These are phyloP conservation scores for Pycnococcus provasolii DNA, from an alignment of 139 green algal genomes.

Conservation along the genomic window DNA sequence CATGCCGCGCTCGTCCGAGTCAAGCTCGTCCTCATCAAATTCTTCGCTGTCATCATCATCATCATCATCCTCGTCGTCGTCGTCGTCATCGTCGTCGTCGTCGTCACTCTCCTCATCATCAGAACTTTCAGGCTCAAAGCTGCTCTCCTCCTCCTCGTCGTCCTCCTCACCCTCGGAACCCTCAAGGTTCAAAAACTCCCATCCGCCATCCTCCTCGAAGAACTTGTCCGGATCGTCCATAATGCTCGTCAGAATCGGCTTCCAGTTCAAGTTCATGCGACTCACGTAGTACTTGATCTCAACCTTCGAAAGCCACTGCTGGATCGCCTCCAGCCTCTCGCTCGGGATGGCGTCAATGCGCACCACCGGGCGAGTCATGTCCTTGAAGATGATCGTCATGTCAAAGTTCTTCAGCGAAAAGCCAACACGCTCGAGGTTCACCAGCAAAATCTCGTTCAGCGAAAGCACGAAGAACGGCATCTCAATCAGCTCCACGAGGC, in stretches of 20 bases:
- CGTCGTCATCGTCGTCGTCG: constrained; percentile 39
- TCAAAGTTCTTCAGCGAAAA: constrained; percentile 98
- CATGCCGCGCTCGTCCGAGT: constrained; percentile 39
- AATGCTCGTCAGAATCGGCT: constrained; percentile 91
- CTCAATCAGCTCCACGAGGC: constrained; percentile 88
- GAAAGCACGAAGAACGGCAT: constrained; percentile 85
- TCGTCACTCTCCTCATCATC: constrained; percentile 23
- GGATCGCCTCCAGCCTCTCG: constrained; percentile 84
- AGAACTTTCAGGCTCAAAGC: constrained; percentile 5
- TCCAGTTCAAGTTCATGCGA: constrained; percentile 96
- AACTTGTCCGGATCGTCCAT: constrained; percentile 78
- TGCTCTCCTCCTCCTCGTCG: constrained; percentile 53
- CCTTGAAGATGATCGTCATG: constrained; percentile 95
- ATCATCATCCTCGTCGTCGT: constrained; percentile 41
- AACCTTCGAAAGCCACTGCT: constrained; percentile 77
- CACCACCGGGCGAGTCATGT: constrained; percentile 59
- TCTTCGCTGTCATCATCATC: constrained; percentile 38
- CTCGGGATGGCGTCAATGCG: constrained; percentile 79
- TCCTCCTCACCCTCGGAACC: constrained; percentile 29
- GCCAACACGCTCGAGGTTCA: constrained; percentile 95
- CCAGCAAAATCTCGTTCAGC: constrained; percentile 70
- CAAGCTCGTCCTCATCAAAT: constrained; percentile 23
- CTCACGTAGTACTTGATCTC: constrained; percentile 97
- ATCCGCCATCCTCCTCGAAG: constrained; percentile 70
- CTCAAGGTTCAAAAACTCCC: constrained; percentile 93